These are phyloP conservation scores for Hygrophila difformis DNA, from an alignment of 257 asterid species.

Conservation along the genomic window DNA sequence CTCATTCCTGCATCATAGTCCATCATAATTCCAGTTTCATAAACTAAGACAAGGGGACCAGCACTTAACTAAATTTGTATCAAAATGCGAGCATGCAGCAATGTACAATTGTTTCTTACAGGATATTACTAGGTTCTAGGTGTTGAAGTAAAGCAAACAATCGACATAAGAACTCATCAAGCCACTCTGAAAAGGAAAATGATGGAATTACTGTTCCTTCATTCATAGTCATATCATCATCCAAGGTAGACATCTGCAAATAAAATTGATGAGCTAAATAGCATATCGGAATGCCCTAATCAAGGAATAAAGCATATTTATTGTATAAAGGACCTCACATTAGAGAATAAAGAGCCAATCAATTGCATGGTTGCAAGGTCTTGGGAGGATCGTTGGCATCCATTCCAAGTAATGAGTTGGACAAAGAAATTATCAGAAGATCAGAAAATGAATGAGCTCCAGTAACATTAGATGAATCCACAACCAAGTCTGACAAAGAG, in stretches of 20 bases:
- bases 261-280: conserved; percentile 28
- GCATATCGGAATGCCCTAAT: conserved; percentile 3
- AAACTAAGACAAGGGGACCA: conserved; percentile 12
- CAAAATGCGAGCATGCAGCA: conserved; percentile 8
- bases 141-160: conserved; percentile 87
- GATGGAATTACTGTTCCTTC: conserved; percentile 54
- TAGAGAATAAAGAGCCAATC: conserved; percentile 89
- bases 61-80: conserved; percentile 9
- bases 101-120: conserved; percentile 39
- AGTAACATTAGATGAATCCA: conserved; percentile 32
- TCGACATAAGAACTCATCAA: conserved; percentile 91
- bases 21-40: conserved; percentile 18
- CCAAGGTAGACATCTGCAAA: conserved; percentile 77
- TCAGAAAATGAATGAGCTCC: conserved; percentile 62
- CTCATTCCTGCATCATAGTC: conserved; percentile 68
- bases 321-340: conserved; percentile 39
- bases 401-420: conserved; percentile 92
- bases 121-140: conserved; percentile 83
- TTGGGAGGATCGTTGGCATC: conserved; percentile 99
- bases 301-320: conserved; percentile 9
- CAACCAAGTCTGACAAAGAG: conserved; percentile 34
- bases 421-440: conserved; percentile 74
- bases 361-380: conserved; percentile 97
- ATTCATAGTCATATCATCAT: conserved; percentile 47
- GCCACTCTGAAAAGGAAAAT: conserved; percentile 90